Base-by-base conservation (phyloP, 2,329 filamentous ascomycete genomes). In the Chaetomium olivaceum region DNA sequence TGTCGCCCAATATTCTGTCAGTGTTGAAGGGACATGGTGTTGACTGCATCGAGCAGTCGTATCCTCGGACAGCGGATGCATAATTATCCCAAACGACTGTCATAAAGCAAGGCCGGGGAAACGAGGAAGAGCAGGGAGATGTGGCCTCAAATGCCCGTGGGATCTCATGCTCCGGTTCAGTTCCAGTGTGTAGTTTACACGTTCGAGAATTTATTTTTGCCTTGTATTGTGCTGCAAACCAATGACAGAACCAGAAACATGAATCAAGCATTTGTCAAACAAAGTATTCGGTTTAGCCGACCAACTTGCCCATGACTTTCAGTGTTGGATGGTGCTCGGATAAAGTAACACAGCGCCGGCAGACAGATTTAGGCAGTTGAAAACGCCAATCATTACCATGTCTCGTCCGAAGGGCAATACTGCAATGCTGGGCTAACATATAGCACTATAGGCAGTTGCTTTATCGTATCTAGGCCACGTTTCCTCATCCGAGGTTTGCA, bases 291-390 rank as follows among this genome's bases (percentile, higher is more conserved):
- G 46, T 54, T 59, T 50, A 63, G 46, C 61, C 54, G 61, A 11
- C 56, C 27, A 1, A 57, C n/a, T 19, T 21, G 39, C 5, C 54
- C 8, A 21, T 29, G 1, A n/a, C 16, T 6, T 21, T 19, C 5
- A 12, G n/a, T 1, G 16, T 25, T n/a, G 1, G 3, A 25, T 4
- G 27, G 9, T 48, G 21, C 48, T 50, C 64, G 69, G 70, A 58
- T 70, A 70, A 71, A 68, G 57, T 55, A 39, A 36, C 39, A 59
- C 29, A 48, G 39, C 55, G 25, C 51, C 59, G 60, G 39, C 33
- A 61, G 48, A 63, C 33, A 56, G 33, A 67, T 71, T 71, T 71
- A 71, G 70, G 69, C 70, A 71, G 69, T 71, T 69, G 63, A 6
- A 51, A 23, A 62, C 62, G 61, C 66, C 64, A 69, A 66, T 69